phyloP scores from a whole-genome alignment of 306 rosid species.

The Mimosa bimucronata region DNA sequence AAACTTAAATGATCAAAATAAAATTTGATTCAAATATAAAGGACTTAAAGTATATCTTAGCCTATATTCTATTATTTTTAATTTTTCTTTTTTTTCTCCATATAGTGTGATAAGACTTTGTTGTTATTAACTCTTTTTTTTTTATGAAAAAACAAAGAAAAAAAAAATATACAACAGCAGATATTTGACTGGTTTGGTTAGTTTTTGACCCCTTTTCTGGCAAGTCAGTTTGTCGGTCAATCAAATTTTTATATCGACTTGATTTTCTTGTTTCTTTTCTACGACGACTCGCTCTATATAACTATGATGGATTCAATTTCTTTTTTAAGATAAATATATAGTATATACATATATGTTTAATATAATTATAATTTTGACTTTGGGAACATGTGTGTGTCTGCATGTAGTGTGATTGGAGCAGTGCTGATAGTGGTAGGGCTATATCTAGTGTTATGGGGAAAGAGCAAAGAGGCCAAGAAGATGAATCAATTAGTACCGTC shows the following conservation, averaged over 20 bases:
- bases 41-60: too few species aligned
- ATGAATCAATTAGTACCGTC: slow-evolving; percentile 13
- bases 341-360: neutral
- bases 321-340: too few species aligned
- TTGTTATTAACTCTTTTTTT: too few species aligned
- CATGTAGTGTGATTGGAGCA: slow-evolving; percentile 41
- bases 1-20: too few species aligned
- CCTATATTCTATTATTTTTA: too few species aligned
- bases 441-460: slow-evolving; percentile 51
- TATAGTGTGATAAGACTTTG: too few species aligned
- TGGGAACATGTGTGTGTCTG: neutral
- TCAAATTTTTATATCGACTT: too few species aligned
- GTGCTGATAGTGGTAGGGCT: slow-evolving; percentile 45
- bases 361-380: neutral
- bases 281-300: neutral
- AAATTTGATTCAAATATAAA: too few species aligned
- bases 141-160: neutral
- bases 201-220: neutral
- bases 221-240: neutral
- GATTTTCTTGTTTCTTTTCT: too few species aligned
- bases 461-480: slow-evolving; percentile 40
- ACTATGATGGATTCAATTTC: too few species aligned
- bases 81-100: too few species aligned
- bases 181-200: neutral
- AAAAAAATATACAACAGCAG: neutral